Evolutionary conservation across 1,284 basidiomycete genomes (phyloP).

Genomic region (Puccinia triticina): DNA sequence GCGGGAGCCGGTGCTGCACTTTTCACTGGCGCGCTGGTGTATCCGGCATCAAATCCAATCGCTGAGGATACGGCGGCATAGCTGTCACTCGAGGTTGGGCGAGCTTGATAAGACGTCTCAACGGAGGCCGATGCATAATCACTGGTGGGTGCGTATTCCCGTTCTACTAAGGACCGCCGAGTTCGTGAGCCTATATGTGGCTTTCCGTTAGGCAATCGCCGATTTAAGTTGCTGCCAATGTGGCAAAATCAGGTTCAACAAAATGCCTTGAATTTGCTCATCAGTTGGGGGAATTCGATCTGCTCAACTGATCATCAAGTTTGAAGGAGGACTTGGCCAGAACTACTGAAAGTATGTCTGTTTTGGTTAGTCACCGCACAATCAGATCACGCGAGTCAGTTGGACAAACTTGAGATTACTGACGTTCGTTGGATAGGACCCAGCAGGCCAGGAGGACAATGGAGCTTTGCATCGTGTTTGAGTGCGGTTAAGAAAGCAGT

Average conservation of each 20-base stretch:
- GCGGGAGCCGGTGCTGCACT: no score
- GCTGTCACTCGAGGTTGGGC: background rate
- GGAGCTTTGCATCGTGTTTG: conserved; percentile 2
- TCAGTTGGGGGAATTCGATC: background rate
- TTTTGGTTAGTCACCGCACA: background rate
- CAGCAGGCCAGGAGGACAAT: background rate
- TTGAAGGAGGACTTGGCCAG: background rate
- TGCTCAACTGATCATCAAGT: background rate
- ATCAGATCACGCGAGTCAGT: background rate
- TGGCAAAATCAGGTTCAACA: background rate
- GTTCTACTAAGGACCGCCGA: background rate
- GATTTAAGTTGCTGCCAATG: background rate
- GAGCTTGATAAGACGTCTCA: background rate
- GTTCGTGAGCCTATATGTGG: no score
- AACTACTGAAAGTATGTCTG: background rate
- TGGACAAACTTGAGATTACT: background rate
- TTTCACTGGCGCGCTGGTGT: background rate
- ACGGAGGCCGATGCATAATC: background rate
- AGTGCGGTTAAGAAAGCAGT: background rate
- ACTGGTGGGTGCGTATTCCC: background rate
- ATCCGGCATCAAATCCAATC: background rate
- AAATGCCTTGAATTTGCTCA: background rate
- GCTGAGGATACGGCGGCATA: background rate
- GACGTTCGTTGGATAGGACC: background rate
- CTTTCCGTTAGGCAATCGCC: background rate